phyloP scores from a whole-genome alignment of 352 stramenopile genomes.

The Phytophthora podocarpi region DNA sequence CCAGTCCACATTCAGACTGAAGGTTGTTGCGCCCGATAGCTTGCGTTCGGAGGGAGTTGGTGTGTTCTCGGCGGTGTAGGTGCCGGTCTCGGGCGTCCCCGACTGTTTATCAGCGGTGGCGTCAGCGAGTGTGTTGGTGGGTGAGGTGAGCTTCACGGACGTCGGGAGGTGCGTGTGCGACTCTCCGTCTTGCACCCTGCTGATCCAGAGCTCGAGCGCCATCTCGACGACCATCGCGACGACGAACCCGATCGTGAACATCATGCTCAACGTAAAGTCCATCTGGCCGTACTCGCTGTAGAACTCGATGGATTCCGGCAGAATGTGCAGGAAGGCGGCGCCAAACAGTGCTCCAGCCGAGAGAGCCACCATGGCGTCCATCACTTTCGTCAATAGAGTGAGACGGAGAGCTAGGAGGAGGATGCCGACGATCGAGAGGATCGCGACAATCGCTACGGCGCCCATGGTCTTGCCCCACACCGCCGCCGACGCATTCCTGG shows the following conservation, averaged over 20 bases:
- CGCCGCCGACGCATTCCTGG: slow-evolving; percentile 27
- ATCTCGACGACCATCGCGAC: slow-evolving; percentile 63
- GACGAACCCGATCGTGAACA: slow-evolving; percentile 70
- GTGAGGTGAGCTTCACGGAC: slow-evolving; percentile 29
- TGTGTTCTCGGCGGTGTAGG: slow-evolving; percentile 20
- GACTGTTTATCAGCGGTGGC: slow-evolving; percentile 25
- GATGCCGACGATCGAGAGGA: slow-evolving; percentile 54
- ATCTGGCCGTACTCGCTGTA: slow-evolving; percentile 60
- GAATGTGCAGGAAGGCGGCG: slow-evolving; percentile 75
- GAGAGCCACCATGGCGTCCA: slow-evolving; percentile 60
- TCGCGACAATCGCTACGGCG: slow-evolving; percentile 38
- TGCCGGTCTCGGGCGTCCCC: slow-evolving; percentile 23
- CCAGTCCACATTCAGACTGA: slow-evolving; percentile 45
- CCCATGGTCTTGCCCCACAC: slow-evolving; percentile 51
- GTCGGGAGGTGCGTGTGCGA: slow-evolving; percentile 32
- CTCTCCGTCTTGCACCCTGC: slow-evolving; percentile 32
- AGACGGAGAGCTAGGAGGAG: slow-evolving; percentile 39
- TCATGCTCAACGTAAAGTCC: slow-evolving; percentile 58
- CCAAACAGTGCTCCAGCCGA: slow-evolving; percentile 74
- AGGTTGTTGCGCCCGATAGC: slow-evolving; percentile 26
- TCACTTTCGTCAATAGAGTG: slow-evolving; percentile 35
- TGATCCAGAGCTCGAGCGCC: slow-evolving; percentile 52
- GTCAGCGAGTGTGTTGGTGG: slow-evolving; percentile 1
- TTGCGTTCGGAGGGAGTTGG: slow-evolving; percentile 3
- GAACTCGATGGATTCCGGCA: slow-evolving; percentile 75